Percentiles rank a stretch among this genome's conserved stretches.
phyloP scores from a whole-genome alignment of 2,329 filamentous ascomycete species.

The Pseudogymnoascus sp. region DNA sequence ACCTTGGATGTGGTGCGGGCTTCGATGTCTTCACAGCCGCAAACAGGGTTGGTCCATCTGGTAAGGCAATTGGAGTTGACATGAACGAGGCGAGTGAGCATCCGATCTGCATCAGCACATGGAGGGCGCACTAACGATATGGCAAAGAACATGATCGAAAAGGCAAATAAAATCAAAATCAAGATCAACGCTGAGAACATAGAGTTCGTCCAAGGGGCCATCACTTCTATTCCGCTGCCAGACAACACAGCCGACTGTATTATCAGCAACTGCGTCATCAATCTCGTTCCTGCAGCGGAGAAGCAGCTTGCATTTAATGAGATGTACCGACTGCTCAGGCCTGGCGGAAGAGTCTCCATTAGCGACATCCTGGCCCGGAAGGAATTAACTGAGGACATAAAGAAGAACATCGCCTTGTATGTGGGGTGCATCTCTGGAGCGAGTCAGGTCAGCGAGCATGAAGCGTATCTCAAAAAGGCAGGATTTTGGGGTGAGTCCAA shows the following conservation, averaged over 20 bases:
- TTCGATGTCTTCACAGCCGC: slow-evolving; percentile 52
- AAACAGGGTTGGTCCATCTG: slow-evolving; percentile 37
- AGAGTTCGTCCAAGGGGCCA: slow-evolving; percentile 43
- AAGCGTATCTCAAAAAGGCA: slow-evolving; percentile 42
- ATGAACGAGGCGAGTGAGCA: no score
- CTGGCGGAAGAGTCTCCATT: no score
- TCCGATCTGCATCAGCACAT: no score
- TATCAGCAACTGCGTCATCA: slow-evolving; percentile 58
- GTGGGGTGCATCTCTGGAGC: slow-evolving; percentile 55
- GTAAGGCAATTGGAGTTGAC: no score
- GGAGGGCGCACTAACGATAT: no score
- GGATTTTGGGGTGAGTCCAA: slow-evolving; percentile 41
- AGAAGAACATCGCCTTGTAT: slow-evolving; percentile 43
- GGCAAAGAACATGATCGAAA: no score
- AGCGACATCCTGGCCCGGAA: slow-evolving; percentile 21
- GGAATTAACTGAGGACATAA: slow-evolving; percentile 39
- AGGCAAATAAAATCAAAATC: slow-evolving; percentile 31
- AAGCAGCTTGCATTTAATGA: slow-evolving; percentile 50
- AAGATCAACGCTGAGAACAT: slow-evolving; percentile 37
- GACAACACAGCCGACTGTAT: slow-evolving; percentile 44
- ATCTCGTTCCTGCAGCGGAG: slow-evolving; percentile 46
- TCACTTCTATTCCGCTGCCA: slow-evolving; percentile 43
- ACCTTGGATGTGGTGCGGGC: slow-evolving; percentile 50
- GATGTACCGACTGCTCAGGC: slow-evolving; percentile 37
- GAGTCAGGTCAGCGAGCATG: slow-evolving; percentile 44